Conservation (phyloP, 495 filamentous ascomycete genomes). For the Aspergillus conjunctus region DNA sequence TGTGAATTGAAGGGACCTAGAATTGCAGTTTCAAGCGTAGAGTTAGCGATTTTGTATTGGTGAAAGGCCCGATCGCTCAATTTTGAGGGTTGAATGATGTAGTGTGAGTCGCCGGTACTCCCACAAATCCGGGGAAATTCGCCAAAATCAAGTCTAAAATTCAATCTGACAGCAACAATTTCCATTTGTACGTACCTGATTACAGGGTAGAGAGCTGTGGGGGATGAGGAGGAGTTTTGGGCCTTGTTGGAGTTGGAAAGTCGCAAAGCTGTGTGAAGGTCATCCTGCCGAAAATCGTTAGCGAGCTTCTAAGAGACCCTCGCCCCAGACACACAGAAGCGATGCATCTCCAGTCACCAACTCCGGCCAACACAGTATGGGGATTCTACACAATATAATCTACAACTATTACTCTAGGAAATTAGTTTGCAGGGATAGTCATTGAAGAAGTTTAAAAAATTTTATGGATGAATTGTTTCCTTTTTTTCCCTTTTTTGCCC, state of each 20-base stretch:
- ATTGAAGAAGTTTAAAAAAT: neutral
- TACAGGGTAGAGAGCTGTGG: conserved; percentile 40
- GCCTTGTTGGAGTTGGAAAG: conserved; percentile 43
- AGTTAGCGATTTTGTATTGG: conserved; percentile 27
- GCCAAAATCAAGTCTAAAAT: conserved; percentile 32
- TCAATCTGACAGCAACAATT: conserved; percentile 21
- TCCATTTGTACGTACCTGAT: conserved; percentile 43
- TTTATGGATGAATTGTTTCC: conserved; percentile 1
- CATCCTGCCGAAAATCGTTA: conserved; percentile 52
- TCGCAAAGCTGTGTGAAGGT: conserved; percentile 49
- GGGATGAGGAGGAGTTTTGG: conserved; percentile 45
- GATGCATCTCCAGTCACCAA: conserved; percentile 34
- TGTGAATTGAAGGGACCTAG: conserved; percentile 45
- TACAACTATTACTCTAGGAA: neutral
- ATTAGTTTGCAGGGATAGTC: neutral
- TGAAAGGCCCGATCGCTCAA: conserved; percentile 16
- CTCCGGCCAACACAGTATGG: conserved; percentile 18
- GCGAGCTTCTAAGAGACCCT: conserved; percentile 46
- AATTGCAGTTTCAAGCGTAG: conserved; percentile 24
- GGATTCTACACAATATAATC: neutral
- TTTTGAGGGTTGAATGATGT: conserved; percentile 20
- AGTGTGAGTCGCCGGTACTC: conserved; percentile 30
- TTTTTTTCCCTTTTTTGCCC: conserved; percentile 21
- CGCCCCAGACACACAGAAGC: conserved; percentile 34
- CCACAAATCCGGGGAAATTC: conserved; percentile 35